Evolutionary conservation across 1,139 yeast genomes (phyloP).

Genomic region (Meyerozyma smithsonii): DNA sequence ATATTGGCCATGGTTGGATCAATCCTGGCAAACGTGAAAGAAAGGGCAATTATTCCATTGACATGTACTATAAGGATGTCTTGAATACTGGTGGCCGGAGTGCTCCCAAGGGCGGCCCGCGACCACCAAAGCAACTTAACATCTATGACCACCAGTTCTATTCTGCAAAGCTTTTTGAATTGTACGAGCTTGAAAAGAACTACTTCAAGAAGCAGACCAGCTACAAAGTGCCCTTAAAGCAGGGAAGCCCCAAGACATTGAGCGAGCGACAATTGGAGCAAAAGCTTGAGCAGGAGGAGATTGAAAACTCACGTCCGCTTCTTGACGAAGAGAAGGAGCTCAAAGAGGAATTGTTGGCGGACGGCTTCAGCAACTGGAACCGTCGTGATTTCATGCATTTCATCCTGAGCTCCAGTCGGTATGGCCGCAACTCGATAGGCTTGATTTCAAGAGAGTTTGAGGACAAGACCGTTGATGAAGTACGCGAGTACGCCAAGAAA

Average conservation of each 20-base stretch:
- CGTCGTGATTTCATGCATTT: slow-evolving; percentile 70
- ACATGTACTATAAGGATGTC: slow-evolving; percentile 75
- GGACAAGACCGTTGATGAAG: slow-evolving; percentile 64
- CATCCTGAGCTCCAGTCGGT: slow-evolving; percentile 54
- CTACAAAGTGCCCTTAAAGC: slow-evolving; percentile 44
- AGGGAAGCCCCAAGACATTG: slow-evolving; percentile 37
- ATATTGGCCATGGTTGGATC: slow-evolving; percentile 55
- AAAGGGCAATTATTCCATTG: slow-evolving; percentile 73
- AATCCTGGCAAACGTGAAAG: slow-evolving; percentile 76
- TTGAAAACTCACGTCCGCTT: slow-evolving; percentile 59
- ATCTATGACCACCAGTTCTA: slow-evolving; percentile 73
- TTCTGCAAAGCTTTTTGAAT: slow-evolving; percentile 54
- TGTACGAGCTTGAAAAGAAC: slow-evolving; percentile 63
- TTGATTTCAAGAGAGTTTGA: slow-evolving; percentile 62
- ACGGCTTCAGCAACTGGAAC: slow-evolving; percentile 67
- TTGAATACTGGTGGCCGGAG: slow-evolving; percentile 59
- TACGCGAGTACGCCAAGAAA: slow-evolving; percentile 56
- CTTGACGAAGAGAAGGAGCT: slow-evolving; percentile 62
- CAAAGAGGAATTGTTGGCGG: slow-evolving; percentile 49
- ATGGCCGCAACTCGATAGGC: slow-evolving; percentile 62
- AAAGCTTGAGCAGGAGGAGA: slow-evolving; percentile 54
- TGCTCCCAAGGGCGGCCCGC: slow-evolving; percentile 42
- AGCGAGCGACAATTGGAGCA: slow-evolving; percentile 49
- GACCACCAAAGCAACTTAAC: slow-evolving; percentile 64
- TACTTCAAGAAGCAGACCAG: slow-evolving; percentile 50